These are phyloP conservation scores for Sphaerulina populicola DNA, from an alignment of 2,329 filamentous ascomycete species.

Conservation along the genomic window DNA sequence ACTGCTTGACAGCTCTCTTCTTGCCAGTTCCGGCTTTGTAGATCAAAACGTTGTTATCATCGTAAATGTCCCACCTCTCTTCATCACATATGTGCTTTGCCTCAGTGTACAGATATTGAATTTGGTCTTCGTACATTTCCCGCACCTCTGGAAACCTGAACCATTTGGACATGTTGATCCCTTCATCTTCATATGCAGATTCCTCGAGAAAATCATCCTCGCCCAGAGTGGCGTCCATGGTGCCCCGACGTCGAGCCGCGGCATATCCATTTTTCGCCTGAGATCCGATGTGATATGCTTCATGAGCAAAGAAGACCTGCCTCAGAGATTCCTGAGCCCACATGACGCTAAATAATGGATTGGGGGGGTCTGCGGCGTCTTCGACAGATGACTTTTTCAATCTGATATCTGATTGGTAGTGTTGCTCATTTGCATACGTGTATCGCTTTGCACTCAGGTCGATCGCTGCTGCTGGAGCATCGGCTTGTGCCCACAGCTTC, in stretches of 20 bases:
- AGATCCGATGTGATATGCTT: slow-evolving; percentile 9
- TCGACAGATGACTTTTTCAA: slow-evolving; percentile 3
- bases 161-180: slow-evolving; percentile 17
- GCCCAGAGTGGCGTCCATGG: neutral
- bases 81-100: slow-evolving; percentile 28
- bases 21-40: slow-evolving; percentile 19
- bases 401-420: slow-evolving; percentile 12
- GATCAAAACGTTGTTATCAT: slow-evolving; percentile 21
- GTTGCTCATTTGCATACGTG: slow-evolving; percentile 20
- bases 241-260: slow-evolving; percentile 1
- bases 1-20: slow-evolving; percentile 2
- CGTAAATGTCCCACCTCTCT: slow-evolving; percentile 25
- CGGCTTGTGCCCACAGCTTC: slow-evolving; percentile 20
- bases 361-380: slow-evolving; percentile 17
- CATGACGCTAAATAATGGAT: slow-evolving; percentile 20
- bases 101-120: slow-evolving; percentile 18
- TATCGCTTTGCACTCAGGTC: slow-evolving; percentile 23
- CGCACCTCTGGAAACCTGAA: slow-evolving; percentile 21
- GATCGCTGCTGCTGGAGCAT: slow-evolving; percentile 22
- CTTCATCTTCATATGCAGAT: neutral
- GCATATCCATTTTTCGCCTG: neutral
- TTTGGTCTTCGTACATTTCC: slow-evolving; percentile 24
- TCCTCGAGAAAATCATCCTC: slow-evolving; percentile 11
- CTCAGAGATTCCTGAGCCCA: slow-evolving; percentile 20
- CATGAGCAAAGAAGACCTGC: slow-evolving; percentile 23